Percentiles rank a stretch among this genome's conserved stretches.
Evolutionary conservation across 164 flowering plant genomes (phyloP).

Genomic region (Aristolochia contorta): DNA sequence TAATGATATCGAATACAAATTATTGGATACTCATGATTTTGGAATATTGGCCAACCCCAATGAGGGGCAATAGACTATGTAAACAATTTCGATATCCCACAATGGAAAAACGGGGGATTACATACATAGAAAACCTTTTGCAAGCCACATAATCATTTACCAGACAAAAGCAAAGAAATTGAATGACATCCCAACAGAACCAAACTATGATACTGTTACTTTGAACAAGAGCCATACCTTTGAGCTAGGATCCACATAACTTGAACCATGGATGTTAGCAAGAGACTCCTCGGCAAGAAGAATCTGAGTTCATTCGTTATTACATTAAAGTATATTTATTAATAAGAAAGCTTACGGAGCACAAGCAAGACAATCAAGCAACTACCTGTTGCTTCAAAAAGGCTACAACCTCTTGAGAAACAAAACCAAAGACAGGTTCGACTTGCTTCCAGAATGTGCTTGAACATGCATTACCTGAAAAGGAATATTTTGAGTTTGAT

Average conservation of each 20-base stretch:
- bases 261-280: constrained; percentile 6
- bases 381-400: constrained; percentile 65
- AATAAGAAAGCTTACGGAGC: not conserved
- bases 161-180: not conserved
- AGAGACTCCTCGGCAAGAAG: constrained; percentile 2
- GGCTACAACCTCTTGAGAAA: constrained; percentile 45
- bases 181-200: not conserved
- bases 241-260: constrained; percentile 4
- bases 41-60: no score
- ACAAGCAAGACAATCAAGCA: constrained; percentile 2
- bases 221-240: constrained; percentile 1
- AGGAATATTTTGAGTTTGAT: not conserved
- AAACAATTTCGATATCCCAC: no score
- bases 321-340: not conserved
- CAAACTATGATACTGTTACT: not conserved
- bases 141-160: not conserved
- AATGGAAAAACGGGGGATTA: no score
- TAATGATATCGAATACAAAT: no score
- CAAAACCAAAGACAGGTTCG: constrained; percentile 59
- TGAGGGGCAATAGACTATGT: no score
- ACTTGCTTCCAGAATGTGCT: constrained; percentile 68
- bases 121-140: no score
- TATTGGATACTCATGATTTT: no score
- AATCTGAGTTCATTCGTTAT: constrained; percentile 5
- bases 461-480: constrained; percentile 49